Percentiles rank a stretch among this genome's conserved stretches.
Conservation (phyloP, 2,329 filamentous ascomycete species). For the Fusarium sp. region DNA sequence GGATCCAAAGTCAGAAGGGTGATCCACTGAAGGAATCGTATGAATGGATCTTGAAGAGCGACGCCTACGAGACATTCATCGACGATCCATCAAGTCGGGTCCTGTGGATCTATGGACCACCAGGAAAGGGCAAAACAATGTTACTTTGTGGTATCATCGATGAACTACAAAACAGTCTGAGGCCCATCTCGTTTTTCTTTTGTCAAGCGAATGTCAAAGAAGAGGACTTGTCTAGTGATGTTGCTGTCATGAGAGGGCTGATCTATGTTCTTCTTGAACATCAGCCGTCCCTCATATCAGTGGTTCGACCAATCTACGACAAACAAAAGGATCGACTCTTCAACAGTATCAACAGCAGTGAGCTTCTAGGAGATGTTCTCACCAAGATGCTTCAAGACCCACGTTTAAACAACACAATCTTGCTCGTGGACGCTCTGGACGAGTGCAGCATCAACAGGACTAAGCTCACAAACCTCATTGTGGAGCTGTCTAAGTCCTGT, state of each 20-base stretch:
- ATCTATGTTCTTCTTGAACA: background rate
- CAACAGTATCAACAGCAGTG: background rate
- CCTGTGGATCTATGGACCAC: rapidly evolving
- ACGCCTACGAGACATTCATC: rapidly evolving
- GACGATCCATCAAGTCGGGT: rapidly evolving
- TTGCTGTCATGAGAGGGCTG: rapidly evolving
- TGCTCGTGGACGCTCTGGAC: rapidly evolving
- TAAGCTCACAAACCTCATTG: rapidly evolving
- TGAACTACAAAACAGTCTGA: rapidly evolving
- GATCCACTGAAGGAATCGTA: background rate
- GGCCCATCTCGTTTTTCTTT: rapidly evolving
- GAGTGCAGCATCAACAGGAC: rapidly evolving
- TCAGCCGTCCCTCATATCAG: rapidly evolving
- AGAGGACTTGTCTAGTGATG: rapidly evolving
- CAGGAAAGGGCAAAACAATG: background rate
- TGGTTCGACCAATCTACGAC: rapidly evolving
- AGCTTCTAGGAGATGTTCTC: rapidly evolving
- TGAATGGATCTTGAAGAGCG: rapidly evolving
- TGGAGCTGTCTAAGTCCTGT: rapidly evolving
- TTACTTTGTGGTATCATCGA: rapidly evolving
- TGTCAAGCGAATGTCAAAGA: background rate
- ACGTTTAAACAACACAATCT: rapidly evolving
- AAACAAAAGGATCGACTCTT: rapidly evolving
- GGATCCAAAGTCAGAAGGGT: rapidly evolving
- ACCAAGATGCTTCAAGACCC: background rate